A percentile compares a stretch with the other conserved stretches of the same genome.
These are phyloP conservation scores for Amphirosellinia nigrospora DNA, from an alignment of 495 filamentous ascomycete genomes.

Conservation along the genomic window DNA sequence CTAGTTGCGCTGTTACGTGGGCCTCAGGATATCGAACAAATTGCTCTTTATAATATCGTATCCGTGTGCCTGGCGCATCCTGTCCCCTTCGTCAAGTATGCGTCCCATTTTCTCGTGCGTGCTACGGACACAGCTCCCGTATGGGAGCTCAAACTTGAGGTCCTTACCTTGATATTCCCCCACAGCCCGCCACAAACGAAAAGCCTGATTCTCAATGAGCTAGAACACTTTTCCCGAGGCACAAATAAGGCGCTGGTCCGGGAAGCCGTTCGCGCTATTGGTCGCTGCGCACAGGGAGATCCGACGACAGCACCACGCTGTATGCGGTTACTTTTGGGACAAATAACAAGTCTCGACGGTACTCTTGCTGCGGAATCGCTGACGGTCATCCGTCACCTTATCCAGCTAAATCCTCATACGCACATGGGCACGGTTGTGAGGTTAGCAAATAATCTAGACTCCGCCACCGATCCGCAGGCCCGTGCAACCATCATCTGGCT, in stretches of 20 bases:
- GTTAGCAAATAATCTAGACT: slow-evolving; percentile 90
- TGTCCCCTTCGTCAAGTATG: slow-evolving; percentile 78
- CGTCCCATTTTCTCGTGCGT: slow-evolving; percentile 84
- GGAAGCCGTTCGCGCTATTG: slow-evolving; percentile 90
- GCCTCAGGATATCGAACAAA: slow-evolving; percentile 82
- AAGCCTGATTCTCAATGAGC: slow-evolving; percentile 84
- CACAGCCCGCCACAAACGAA: slow-evolving; percentile 76
- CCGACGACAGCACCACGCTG: slow-evolving; percentile 73
- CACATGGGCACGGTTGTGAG: slow-evolving; percentile 82
- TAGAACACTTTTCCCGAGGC: slow-evolving; percentile 87
- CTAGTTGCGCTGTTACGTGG: slow-evolving; percentile 83
- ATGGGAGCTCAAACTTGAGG: slow-evolving; percentile 88
- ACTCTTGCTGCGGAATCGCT: slow-evolving; percentile 88
- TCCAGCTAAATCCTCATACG: slow-evolving; percentile 82
- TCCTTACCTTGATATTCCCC: slow-evolving; percentile 88
- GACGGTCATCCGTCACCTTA: slow-evolving; percentile 92
- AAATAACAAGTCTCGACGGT: slow-evolving; percentile 83
- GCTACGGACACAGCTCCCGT: slow-evolving; percentile 81
- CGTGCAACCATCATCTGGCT: slow-evolving; percentile 96
- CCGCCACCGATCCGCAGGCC: slow-evolving; percentile 80
- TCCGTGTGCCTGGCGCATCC: slow-evolving; percentile 78
- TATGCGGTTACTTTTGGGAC: slow-evolving; percentile 77
- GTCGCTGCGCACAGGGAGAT: slow-evolving; percentile 85
- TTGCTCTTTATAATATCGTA: slow-evolving; percentile 93
- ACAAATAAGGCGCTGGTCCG: slow-evolving; percentile 77